Evolutionary conservation across 176 grass and related monocot genomes (phyloP), one percentile per base, ranked within the genome.

Genomic region (Aegilops tauschii): DNA sequence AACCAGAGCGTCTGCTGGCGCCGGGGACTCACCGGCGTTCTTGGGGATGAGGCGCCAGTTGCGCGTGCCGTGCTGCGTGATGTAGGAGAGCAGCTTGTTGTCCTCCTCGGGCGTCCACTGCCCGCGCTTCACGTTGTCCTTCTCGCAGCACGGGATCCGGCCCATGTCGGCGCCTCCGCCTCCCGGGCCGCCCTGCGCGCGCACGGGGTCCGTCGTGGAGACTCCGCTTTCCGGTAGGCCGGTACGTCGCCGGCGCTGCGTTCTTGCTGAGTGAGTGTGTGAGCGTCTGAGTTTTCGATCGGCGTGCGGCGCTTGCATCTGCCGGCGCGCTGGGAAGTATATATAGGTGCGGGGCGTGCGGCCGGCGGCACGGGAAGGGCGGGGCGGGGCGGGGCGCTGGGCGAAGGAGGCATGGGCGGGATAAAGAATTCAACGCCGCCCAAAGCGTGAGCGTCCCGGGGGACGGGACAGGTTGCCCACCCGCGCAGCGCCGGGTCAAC

Each of bases 41-140:
- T 99, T 96, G 54, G 97, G 97, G 66, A 99, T 99, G 87, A 96
- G 88, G 31, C 97, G 94, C 97, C 97, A 99, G 78, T 99, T 99
- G 27, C 92, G 90, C 0, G 97, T 96, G 65, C 94, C 97, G 42
- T 98, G 76, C 84, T 96, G 93, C 1, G 92, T 86, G 77, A 98
- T 94, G 85, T 98, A 96, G 79, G 92, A 92, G 83, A 95, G 85
- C 54, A 96, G 94, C 85, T 98, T 98, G 88, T 94, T 98, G 89
- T 98, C 97, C 86, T 98, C 97, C 88, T 98, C 97, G 30, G 92
- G 92, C 61, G 97, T 99, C 94, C 97, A 99, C 88, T 99, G 97
- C 32, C 97, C 97, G 52, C 94, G 90, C 86, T 96, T 99, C 27
- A 99, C 97, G 89, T 78, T 94, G 77, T 99, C 97, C 88, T 96